Evolutionary conservation across 202 grass and related monocot species (phyloP).

Genomic region (Eragrostis tef): DNA sequence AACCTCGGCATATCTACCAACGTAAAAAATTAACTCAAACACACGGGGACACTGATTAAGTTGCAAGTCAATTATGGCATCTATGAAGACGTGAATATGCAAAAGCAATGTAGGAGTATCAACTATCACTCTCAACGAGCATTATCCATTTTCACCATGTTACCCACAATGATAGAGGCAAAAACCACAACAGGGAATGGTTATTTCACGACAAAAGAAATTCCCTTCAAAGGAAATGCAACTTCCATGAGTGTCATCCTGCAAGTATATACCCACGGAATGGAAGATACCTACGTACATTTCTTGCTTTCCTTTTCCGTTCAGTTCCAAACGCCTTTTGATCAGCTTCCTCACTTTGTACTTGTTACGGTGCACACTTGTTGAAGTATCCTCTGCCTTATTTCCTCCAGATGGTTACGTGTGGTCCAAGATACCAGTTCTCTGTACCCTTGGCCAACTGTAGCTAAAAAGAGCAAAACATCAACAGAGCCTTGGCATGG

Average conservation of each 20-base stretch:
- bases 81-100: too few species aligned
- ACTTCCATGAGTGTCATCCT: neutral
- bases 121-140: too few species aligned
- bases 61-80: too few species aligned
- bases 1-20: too few species aligned
- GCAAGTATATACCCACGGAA: neutral
- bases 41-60: too few species aligned
- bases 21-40: too few species aligned
- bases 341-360: conserved; percentile 57
- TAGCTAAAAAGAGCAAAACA: too few species aligned
- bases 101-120: too few species aligned
- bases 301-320: conserved; percentile 46
- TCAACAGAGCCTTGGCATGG: too few species aligned
- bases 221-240: conserved; percentile 27
- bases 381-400: conserved; percentile 53
- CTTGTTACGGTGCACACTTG: conserved; percentile 46
- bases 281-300: conserved; percentile 31
- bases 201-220: neutral
- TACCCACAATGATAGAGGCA: too few species aligned
- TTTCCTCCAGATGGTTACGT: conserved; percentile 67
- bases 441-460: too few species aligned
- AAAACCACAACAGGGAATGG: neutral
- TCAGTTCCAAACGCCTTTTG: conserved; percentile 49
- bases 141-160: too few species aligned
- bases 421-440: conserved; percentile 57